These are phyloP conservation scores for Coemansia sp. DNA, from an alignment of 192 early-diverging fungal species.

Conservation along the genomic window DNA sequence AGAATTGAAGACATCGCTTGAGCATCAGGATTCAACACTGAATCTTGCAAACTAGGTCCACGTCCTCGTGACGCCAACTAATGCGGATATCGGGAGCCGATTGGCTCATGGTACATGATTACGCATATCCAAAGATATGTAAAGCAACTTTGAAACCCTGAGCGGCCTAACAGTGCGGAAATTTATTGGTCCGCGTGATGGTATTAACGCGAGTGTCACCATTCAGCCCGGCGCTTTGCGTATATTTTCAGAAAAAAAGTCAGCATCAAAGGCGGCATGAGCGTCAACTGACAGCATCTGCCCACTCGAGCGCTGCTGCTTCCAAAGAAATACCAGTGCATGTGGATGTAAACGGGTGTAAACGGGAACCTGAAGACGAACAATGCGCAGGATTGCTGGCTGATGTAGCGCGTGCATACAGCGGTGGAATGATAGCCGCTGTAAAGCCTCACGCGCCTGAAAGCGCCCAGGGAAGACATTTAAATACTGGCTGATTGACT, in stretches of 20 bases:
- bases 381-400: constrained; percentile 7
- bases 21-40: too few relatives aligned
- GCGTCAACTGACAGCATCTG: not conserved
- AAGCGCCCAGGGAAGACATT: not conserved
- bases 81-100: not conserved
- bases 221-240: not conserved
- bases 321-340: not conserved
- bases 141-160: not conserved
- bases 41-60: too few relatives aligned
- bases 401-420: constrained; percentile 10
- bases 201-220: not conserved
- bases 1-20: not conserved
- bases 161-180: not conserved
- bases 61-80: too few relatives aligned
- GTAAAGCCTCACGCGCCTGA: constrained; percentile 5
- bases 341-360: not conserved
- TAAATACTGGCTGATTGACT: constrained; percentile 7
- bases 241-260: not conserved
- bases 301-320: too few relatives aligned
- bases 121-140: not conserved
- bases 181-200: not conserved
- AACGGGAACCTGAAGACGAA: constrained; percentile 6
- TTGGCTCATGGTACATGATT: not conserved
- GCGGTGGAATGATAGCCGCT: not conserved
- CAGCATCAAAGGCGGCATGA: not conserved